Evolutionary conservation across 2,329 filamentous ascomycete genomes (phyloP).

Genomic region (Meredithiella fracta): DNA sequence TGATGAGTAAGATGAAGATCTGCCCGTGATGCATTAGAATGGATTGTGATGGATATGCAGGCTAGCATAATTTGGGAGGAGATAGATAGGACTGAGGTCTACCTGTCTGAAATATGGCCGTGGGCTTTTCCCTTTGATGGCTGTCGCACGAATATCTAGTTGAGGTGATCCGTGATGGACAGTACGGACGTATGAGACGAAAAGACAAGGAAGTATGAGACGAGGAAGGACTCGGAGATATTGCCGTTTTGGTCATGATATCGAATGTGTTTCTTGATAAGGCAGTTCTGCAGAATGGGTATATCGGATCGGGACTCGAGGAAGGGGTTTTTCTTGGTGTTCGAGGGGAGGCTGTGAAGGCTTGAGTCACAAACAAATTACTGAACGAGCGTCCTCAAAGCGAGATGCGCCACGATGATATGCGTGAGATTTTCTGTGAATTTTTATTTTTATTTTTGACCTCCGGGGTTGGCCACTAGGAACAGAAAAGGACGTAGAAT

Average conservation of each 20-base stretch:
- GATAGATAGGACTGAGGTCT: neutral
- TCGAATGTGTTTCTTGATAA: neutral
- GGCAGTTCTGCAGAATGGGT: neutral
- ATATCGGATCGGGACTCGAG: neutral
- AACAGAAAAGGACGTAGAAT: too few species aligned
- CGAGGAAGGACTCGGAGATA: neutral
- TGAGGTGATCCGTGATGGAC: neutral
- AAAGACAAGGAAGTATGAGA: neutral
- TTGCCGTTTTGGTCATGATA: neutral
- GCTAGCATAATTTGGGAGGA: too few species aligned
- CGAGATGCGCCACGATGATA: neutral
- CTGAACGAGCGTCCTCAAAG: neutral
- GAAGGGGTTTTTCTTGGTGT: neutral
- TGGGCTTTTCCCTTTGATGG: too few species aligned
- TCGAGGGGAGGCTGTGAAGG: neutral
- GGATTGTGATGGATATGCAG: neutral
- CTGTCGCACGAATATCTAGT: neutral
- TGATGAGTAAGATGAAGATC: slow-evolving; percentile 1
- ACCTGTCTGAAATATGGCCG: neutral
- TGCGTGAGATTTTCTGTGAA: neutral
- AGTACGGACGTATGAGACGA: neutral
- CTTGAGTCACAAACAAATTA: neutral
- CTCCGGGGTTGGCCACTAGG: too few species aligned
- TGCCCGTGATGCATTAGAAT: neutral
- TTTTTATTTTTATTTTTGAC: too few species aligned